Base-by-base conservation (phyloP, 2,329 filamentous ascomycete species). In the Fusarium veterinarium region DNA sequence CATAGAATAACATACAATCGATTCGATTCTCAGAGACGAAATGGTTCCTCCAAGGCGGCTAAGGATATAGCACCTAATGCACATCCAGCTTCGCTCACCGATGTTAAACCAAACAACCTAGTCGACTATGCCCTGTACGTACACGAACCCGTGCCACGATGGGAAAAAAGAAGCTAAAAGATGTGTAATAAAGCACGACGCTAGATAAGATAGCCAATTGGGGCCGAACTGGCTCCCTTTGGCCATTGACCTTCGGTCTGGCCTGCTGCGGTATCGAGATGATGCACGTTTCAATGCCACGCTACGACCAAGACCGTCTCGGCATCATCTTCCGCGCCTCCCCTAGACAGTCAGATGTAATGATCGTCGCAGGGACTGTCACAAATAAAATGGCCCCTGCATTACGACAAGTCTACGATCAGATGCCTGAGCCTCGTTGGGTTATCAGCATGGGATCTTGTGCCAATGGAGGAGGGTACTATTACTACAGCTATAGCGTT, bases 401-500 rank as follows among this genome's bases (percentile, higher is more conserved):
- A 6, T 79, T 92, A 63, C 83, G 90, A 72, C 88, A 90, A 76
- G 85, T 91, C 41, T 92, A 92, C 77, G 90, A 92, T 71, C 90
- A 91, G 79, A 91, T 91, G 90, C 89, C 90, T 0, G 90, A 91
- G 30, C 90, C 90, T 0, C 82, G 86, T 68, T 91, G 89, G 89
- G 82, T 86, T 28, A 89, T 92, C 73, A 91, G 88, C 75, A 92
- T 92, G 91, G 91, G 91, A 11, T 90, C 87, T 62, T 93, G 91
- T 78, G 91, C 91, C 31, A 93, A 93, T 77, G 91, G 91, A 28
- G 91, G 91, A 63, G 91, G 91, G 19, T 93, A 93, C 80, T 93
- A 93, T 80, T 91, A 93, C 79, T 93, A 93, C 81, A 91, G 89
- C 77, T 93, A 93, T 81, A 88, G 84, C 56, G 90, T 92, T 19